Conservation (phyloP, 1,139 yeast species). For the Protomyces inouyei region DNA sequence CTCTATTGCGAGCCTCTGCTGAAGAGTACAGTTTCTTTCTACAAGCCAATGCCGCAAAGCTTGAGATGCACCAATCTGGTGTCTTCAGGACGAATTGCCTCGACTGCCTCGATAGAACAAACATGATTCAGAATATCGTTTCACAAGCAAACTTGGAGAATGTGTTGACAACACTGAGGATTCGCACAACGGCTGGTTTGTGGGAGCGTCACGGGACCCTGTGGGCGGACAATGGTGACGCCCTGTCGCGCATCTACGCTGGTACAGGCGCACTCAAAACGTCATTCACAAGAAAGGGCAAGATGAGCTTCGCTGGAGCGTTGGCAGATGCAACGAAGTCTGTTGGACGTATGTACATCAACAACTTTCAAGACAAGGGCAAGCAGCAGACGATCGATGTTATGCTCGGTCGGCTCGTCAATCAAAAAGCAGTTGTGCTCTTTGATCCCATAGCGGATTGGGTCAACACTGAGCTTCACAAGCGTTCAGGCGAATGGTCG, state of each 20-base stretch:
- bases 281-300: conserved; percentile 87
- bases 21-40: conserved; percentile 77
- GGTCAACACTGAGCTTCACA: conserved; percentile 57
- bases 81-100: conserved; percentile 87
- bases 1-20: conserved; percentile 58
- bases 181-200: conserved; percentile 44
- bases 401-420: conserved; percentile 71
- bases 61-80: conserved; percentile 74
- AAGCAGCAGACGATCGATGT: conserved; percentile 84
- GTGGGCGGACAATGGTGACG: conserved; percentile 99
- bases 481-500: conserved; percentile 56
- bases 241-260: conserved; percentile 90
- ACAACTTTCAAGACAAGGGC: conserved; percentile 87
- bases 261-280: conserved; percentile 96
- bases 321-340: conserved; percentile 93
- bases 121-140: conserved; percentile 82
- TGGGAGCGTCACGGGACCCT: conserved; percentile 66
- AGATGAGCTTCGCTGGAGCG: conserved; percentile 95
- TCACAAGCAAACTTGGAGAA: conserved; percentile 58
- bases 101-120: conserved; percentile 93
- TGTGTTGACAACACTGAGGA: conserved; percentile 34
- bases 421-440: conserved; percentile 65
- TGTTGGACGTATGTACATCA: conserved; percentile 89
- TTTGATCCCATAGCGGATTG: conserved; percentile 86
- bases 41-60: conserved; percentile 48